Percentiles rank a stretch among this genome's conserved stretches.
phyloP scores from a whole-genome alignment of 2,329 filamentous ascomycete genomes.

The Bisporella sp. region DNA sequence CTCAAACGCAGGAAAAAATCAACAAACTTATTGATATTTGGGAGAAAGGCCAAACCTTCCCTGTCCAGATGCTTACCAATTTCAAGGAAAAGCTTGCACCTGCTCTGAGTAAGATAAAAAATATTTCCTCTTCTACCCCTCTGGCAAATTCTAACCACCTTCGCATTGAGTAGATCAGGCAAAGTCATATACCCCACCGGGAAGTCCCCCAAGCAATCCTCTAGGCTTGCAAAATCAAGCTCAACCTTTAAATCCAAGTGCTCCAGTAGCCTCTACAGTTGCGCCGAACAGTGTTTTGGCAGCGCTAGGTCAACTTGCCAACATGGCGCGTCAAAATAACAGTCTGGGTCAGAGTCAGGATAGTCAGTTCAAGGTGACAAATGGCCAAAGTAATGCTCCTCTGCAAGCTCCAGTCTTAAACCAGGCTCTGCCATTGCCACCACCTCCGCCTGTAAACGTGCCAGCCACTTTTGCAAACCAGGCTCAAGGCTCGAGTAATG shows the following conservation, averaged over 20 bases:
- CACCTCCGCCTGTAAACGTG: constrained; percentile 53
- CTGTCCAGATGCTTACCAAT: constrained; percentile 65
- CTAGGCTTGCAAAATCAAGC: background rate
- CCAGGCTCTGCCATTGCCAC: constrained; percentile 25
- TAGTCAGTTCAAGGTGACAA: constrained; percentile 38
- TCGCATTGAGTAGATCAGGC: constrained; percentile 48
- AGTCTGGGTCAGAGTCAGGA: constrained; percentile 34
- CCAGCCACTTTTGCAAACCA: constrained; percentile 28
- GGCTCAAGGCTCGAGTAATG: constrained; percentile 29
- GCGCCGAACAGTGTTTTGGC: constrained; percentile 62
- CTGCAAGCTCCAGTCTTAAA: constrained; percentile 24
- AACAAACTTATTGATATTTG: constrained; percentile 94
- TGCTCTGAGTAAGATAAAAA: constrained; percentile 54
- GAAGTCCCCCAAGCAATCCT: constrained; percentile 37
- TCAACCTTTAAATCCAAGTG: constrained; percentile 30
- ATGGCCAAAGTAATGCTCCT: constrained; percentile 34
- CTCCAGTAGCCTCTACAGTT: constrained; percentile 44
- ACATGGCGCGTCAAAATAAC: constrained; percentile 74
- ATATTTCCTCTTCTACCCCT: constrained; percentile 30
- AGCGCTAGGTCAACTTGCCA: constrained; percentile 53
- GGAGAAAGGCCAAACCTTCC: constrained; percentile 93
- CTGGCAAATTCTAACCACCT: constrained; percentile 31
- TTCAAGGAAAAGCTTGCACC: constrained; percentile 74
- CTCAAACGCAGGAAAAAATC: constrained; percentile 78
- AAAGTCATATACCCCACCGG: constrained; percentile 57